Base-by-base conservation (phyloP, 129 eudicot species). In the Solidago caesia region DNA sequence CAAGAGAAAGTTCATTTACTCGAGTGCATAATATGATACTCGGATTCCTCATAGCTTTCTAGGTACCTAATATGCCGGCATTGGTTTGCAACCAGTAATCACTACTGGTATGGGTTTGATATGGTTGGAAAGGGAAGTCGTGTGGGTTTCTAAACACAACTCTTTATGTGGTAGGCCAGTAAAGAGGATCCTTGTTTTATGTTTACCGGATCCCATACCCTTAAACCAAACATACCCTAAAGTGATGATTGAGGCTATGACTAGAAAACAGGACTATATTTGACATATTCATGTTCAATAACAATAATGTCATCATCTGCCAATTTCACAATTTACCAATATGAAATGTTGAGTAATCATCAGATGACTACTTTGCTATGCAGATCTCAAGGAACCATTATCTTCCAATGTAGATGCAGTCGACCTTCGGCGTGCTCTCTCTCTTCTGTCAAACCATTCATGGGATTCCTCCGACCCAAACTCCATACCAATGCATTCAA, bases 361-460 rank as follows among this genome's bases (percentile, higher is more conserved):
- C 13, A 42, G 68, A 63, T 63, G 47, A 39, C 42, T 63, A 39
- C 21, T 63, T 12, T 33, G 46, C 39, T 63, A 39, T 63, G 68
- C 26, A 63, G 68, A 21, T 63, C 39, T 29, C 46, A 63, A 63
- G 68, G 68, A 63, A 12, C 39, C 68, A 5, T 64, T 76, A 25
- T 9, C 80, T 78, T 67, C 89, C 41, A 76, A 65, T 81, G 58
- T 75, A 68, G 94, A 74, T 77, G 88, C 91, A 69, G 82, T 67
- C 29, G 96, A 87, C 21, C 80, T 82, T 82, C 85, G 70, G 33
- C 83, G 90, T 92, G 98, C 95, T 92, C 98, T 85, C 98, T 92
- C 96, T 92, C 98, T 92, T 89, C 98, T 89, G 96, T 89, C 98
- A 92, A 86, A 80, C 67, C 82, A 75, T 59, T 47, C 74, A 13